Evolutionary conservation across 495 filamentous ascomycete species (phyloP), one percentile per base, ranked within the genome.

Genomic region (Podospora bellae-mahoneyi): DNA sequence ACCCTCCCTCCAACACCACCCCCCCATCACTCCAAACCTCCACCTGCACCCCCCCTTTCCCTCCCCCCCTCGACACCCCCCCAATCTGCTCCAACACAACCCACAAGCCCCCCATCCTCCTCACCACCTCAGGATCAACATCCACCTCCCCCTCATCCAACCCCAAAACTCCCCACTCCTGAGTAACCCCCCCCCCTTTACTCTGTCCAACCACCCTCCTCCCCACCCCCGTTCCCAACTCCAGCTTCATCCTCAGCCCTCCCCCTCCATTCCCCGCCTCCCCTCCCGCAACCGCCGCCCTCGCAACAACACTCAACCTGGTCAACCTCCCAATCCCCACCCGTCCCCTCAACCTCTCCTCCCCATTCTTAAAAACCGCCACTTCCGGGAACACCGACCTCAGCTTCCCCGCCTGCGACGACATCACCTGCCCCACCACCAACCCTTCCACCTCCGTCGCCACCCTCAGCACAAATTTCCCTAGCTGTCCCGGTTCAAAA

Each of bases 31-130:
- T 89, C 65, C 90, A 71, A n/a, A 90, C 78, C 68, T 90, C 88
- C 5, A 93, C 82, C 65, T 88, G 84, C 30, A 91, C 83, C 86
- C 88, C 62, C 81, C 81, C 28, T 80, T 26, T 28, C 78, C 54
- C 83, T 67, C 32, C 32, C 61, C 48, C 48, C 82, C n/a, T 20
- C n/a, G 10, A 66, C 44, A 23, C 20, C 20, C 75, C 70, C 18
- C 88, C 90, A 61, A 90, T 81, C 67, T 91, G 83, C 76, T 96
- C 92, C 67, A 97, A 79, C 16, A 97, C 90, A 66, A 97, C 78
- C 89, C 90, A 92, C 19, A 93, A 75, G 20, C 87, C 86, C n/a
- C 82, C 82, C 15, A 68, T 70, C 2, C 71, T 69, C 55, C 82
- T 76, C 62, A 82, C 77, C 23, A 78, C 78, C 30, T 74, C 72